Evolutionary conservation across 2,329 filamentous ascomycete species (phyloP).

Genomic region (Alternaria conjuncta): DNA sequence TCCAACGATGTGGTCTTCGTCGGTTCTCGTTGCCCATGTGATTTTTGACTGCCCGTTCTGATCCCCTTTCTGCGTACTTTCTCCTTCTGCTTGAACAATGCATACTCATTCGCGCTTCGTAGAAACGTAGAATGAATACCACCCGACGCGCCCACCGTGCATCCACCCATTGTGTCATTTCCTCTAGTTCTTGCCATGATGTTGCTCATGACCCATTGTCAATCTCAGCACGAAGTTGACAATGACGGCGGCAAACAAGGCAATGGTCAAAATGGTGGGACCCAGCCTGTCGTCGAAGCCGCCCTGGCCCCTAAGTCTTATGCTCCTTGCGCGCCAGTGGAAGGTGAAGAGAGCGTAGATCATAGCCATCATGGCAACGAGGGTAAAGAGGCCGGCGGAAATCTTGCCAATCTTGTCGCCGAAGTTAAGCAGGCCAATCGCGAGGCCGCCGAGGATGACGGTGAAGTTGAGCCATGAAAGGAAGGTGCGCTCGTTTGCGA

Average conservation of each 20-base stretch:
- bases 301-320: conserved; percentile 86
- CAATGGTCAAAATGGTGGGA: conserved; percentile 86
- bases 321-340: conserved; percentile 95
- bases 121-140: neutral
- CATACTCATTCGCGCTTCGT: neutral
- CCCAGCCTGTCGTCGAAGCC: conserved; percentile 97
- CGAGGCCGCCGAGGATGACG: conserved; percentile 94
- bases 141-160: neutral
- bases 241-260: conserved; percentile 85
- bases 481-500: conserved; percentile 99
- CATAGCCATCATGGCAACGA: conserved; percentile 95
- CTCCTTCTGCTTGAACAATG: neutral
- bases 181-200: conserved; percentile 11
- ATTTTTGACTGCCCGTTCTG: neutral
- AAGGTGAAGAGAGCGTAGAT: conserved; percentile 93
- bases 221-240: conserved; percentile 85
- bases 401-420: conserved; percentile 94
- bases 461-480: conserved; percentile 99
- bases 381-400: conserved; percentile 89
- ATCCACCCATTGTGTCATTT: neutral
- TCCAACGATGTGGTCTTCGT: neutral
- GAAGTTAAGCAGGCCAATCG: conserved; percentile 97
- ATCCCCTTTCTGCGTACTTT: neutral
- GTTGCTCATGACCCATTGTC: conserved; percentile 29
- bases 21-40: neutral